phyloP scores from a whole-genome alignment of 371 early-diverging fungal genomes.

The Haplosporangium sp. region DNA sequence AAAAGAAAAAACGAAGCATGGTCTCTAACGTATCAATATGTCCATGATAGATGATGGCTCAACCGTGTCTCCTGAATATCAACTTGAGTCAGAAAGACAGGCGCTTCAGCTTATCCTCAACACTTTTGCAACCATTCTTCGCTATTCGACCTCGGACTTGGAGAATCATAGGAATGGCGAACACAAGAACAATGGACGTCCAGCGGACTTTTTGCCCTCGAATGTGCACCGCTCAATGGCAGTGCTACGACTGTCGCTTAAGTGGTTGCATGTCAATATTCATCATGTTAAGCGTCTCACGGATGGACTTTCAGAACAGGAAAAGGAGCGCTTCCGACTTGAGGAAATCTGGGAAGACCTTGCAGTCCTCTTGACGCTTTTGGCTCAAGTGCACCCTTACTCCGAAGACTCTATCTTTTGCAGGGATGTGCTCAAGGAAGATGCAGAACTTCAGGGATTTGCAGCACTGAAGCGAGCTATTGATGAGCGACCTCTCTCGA shows the following conservation, averaged over 20 bases:
- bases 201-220: conserved; percentile 43
- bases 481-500: conserved; percentile 52
- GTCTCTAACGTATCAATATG: neutral
- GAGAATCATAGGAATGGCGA: conserved; percentile 42
- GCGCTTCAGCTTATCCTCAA: conserved; percentile 39
- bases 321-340: conserved; percentile 32
- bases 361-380: conserved; percentile 29
- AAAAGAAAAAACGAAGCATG: too few species aligned
- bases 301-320: conserved; percentile 30
- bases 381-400: conserved; percentile 26
- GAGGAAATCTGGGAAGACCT: conserved; percentile 32
- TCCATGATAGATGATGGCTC: conserved; percentile 27
- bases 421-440: conserved; percentile 54
- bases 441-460: conserved; percentile 54
- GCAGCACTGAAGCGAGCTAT: conserved; percentile 49
- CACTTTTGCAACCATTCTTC: conserved; percentile 40
- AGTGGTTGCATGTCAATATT: conserved; percentile 50
- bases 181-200: conserved; percentile 36
- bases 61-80: conserved; percentile 23
- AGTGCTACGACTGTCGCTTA: conserved; percentile 45
- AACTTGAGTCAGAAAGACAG: conserved; percentile 28
- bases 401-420: conserved; percentile 45
- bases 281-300: conserved; percentile 45
- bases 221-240: conserved; percentile 52
- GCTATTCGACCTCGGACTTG: conserved; percentile 26